These are phyloP conservation scores for Suillus fuscotomentosus DNA, from an alignment of 768 basidiomycete species.

Conservation along the genomic window DNA sequence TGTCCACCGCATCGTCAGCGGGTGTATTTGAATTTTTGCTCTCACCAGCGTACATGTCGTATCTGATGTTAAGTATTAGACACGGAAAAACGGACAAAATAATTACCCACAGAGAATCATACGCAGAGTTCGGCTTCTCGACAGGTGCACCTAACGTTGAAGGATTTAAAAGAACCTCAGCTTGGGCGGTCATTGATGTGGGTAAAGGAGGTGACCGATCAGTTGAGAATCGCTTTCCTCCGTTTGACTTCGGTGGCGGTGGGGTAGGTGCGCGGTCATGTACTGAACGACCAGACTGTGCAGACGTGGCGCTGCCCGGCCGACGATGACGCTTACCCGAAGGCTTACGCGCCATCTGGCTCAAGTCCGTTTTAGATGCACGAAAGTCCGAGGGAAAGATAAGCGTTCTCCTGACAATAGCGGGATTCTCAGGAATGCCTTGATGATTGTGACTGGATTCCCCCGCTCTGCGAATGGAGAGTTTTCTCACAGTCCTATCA, in stretches of 20 bases:
- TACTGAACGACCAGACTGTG: conserved; percentile 67
- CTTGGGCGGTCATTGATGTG: conserved; percentile 43
- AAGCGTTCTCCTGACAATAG: conserved; percentile 75
- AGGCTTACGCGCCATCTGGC: conserved; percentile 52
- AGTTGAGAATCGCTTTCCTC: conserved; percentile 59
- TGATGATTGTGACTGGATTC: conserved; percentile 26
- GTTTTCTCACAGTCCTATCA: conserved; percentile 28
- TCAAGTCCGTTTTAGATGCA: conserved; percentile 55
- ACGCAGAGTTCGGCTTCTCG: conserved; percentile 69
- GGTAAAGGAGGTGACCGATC: conserved; percentile 68
- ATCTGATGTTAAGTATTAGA: conserved; percentile 43
- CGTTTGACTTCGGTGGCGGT: conserved; percentile 66
- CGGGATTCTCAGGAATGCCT: conserved; percentile 36
- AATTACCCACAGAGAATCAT: conserved; percentile 73
- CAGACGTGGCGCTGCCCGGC: conserved; percentile 57
- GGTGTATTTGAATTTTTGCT: conserved; percentile 35
- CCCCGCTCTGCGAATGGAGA: conserved; percentile 20
- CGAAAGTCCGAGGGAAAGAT: conserved; percentile 72
- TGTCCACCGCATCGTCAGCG: conserved; percentile 34
- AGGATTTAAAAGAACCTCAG: conserved; percentile 39
- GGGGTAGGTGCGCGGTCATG: conserved; percentile 84
- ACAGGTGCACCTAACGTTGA: conserved; percentile 38
- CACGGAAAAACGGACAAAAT: conserved; percentile 13
- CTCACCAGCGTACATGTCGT: conserved; percentile 78
- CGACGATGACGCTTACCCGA: conserved; percentile 52